Percentiles rank a stretch among this genome's conserved stretches.
phyloP scores from a whole-genome alignment of 371 early-diverging fungal species.

The Rhizomucor pusillus region DNA sequence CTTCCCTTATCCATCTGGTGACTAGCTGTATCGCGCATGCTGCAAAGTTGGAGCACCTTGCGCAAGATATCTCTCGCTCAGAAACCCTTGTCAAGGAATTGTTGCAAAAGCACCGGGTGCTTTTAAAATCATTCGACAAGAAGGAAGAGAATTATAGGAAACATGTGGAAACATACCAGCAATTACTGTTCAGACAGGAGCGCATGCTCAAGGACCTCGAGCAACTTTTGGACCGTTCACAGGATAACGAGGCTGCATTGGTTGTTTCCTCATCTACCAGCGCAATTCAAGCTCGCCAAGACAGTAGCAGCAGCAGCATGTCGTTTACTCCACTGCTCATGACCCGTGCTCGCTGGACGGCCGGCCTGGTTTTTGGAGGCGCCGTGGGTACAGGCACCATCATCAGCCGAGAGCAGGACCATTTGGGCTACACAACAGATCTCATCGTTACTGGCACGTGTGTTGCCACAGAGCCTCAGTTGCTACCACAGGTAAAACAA shows the following conservation, averaged over 20 bases:
- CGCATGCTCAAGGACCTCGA: constrained; percentile 16
- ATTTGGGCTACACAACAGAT: constrained; percentile 8
- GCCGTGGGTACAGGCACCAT: background rate
- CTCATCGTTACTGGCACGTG: constrained; percentile 22
- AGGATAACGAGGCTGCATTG: background rate
- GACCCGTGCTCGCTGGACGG: background rate
- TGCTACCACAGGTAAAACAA: constrained; percentile 14
- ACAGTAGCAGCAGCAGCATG: background rate
- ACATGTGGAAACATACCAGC: constrained; percentile 12
- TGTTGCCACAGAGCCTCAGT: constrained; percentile 9
- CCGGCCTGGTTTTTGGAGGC: background rate
- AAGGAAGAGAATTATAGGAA: constrained; percentile 14
- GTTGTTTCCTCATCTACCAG: too few species aligned
- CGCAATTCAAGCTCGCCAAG: too few species aligned
- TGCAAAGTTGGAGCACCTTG: constrained; percentile 10
- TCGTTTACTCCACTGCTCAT: background rate
- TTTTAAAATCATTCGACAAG: constrained; percentile 13
- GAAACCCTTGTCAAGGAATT: constrained; percentile 8
- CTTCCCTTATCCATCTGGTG: constrained; percentile 11
- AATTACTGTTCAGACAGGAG: constrained; percentile 3
- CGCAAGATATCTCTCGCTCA: constrained; percentile 7
- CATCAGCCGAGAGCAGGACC: constrained; percentile 7
- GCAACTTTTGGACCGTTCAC: background rate
- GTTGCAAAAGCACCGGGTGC: constrained; percentile 7
- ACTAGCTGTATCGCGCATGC: constrained; percentile 14